Conservation (phyloP, 345 rosid species). For the Camelina hispida region DNA sequence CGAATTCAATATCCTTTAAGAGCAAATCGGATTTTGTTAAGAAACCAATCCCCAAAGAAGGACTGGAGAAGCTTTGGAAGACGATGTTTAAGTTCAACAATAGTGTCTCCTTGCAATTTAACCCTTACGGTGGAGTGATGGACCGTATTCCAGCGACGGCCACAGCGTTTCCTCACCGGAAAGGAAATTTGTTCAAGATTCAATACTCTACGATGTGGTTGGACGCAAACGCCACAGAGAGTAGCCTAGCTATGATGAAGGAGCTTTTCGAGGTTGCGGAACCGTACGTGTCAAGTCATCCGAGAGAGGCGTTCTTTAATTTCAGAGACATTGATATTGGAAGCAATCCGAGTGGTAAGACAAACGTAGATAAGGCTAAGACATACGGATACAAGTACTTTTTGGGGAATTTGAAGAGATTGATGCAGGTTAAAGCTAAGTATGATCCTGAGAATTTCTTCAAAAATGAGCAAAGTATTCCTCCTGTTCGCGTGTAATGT, state of each 20-base stretch:
- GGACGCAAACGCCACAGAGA: conserved; percentile 20
- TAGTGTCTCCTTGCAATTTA: conserved; percentile 42
- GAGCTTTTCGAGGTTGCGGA: conserved; percentile 46
- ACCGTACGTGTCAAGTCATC: conserved; percentile 51
- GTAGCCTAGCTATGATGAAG: conserved; percentile 42
- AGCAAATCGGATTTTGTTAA: conserved; percentile 56
- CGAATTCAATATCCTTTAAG: neutral
- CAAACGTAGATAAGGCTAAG: conserved; percentile 31
- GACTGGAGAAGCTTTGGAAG: conserved; percentile 49
- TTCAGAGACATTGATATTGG: conserved; percentile 46
- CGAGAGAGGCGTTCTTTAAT: conserved; percentile 47
- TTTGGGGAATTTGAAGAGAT: conserved; percentile 40
- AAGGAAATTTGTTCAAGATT: conserved; percentile 51
- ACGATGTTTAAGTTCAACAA: conserved; percentile 39
- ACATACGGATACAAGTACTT: conserved; percentile 50
- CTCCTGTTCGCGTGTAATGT: conserved; percentile 16
- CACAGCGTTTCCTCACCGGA: conserved; percentile 60
- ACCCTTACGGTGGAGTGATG: conserved; percentile 64
- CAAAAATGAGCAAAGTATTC: conserved; percentile 47
- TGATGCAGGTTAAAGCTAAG: conserved; percentile 44
- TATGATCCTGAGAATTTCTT: conserved; percentile 50
- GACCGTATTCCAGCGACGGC: conserved; percentile 45
- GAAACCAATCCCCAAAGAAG: conserved; percentile 46
- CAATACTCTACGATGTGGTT: conserved; percentile 46
- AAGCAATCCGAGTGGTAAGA: conserved; percentile 15